phyloP scores from a whole-genome alignment of 257 asterid species.

The Rubia yunnanensis region DNA sequence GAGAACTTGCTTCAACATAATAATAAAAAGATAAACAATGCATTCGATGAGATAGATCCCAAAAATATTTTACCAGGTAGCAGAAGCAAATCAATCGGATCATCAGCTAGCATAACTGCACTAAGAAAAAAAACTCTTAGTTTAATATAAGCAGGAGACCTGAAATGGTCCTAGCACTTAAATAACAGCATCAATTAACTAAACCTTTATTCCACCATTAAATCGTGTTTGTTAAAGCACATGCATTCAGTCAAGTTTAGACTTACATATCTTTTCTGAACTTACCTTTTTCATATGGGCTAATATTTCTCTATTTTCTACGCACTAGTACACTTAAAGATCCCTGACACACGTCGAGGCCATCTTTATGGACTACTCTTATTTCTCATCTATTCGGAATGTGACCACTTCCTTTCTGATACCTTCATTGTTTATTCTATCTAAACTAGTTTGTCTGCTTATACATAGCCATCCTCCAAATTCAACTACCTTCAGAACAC shows the following conservation, averaged over 20 bases:
- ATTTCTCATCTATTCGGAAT: not conserved
- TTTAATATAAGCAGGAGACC: not conserved
- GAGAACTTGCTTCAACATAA: not conserved
- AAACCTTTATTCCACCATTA: not conserved
- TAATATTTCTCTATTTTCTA: not conserved
- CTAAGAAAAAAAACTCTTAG: conserved; percentile 8
- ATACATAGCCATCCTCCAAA: not conserved
- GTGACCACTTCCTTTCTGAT: not conserved
- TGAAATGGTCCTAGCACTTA: not conserved
- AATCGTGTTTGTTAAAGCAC: not conserved
- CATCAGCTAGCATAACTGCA: conserved; percentile 79
- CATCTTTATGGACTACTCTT: not conserved
- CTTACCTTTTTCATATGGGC: not conserved
- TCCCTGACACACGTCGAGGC: not conserved
- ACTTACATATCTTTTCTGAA: not conserved
- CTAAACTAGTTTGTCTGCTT: not conserved
- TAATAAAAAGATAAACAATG: not conserved
- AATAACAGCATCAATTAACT: not conserved
- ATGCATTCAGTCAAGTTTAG: not conserved
- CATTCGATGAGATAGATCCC: not conserved
- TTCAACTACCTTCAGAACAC: not conserved
- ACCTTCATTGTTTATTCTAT: not conserved
- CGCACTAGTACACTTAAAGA: not conserved
- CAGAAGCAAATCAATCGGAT: conserved; percentile 82
- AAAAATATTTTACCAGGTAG: conserved; percentile 62